Conservation (phyloP, 495 filamentous ascomycete species). For the Terfezia boudieri region DNA sequence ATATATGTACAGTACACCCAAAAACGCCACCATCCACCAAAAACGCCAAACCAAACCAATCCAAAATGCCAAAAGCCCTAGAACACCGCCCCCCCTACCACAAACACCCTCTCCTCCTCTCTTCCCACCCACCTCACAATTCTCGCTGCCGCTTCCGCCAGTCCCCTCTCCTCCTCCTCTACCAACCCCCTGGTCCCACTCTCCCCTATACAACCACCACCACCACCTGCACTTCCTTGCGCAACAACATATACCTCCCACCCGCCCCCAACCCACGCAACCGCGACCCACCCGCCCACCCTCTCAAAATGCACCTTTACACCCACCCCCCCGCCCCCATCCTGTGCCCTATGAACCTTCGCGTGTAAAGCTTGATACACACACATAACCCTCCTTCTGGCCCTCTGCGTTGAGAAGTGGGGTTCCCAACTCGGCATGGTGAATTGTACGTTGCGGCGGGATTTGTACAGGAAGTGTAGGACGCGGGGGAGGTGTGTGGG, state of each 20-base stretch:
- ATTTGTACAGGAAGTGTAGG: conserved; percentile 88
- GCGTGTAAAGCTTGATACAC: conserved; percentile 70
- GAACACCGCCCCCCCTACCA: conserved; percentile 67
- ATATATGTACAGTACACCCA: no score
- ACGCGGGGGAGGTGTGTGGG: conserved; percentile 32
- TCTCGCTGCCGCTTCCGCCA: conserved; percentile 69
- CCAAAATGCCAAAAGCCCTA: background rate
- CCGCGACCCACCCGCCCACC: conserved; percentile 44
- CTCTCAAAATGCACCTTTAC: conserved; percentile 69
- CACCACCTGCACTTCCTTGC: background rate
- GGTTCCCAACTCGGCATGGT: conserved; percentile 67
- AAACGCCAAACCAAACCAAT: no score
- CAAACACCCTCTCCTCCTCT: conserved; percentile 85
- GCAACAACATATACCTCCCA: conserved; percentile 92
- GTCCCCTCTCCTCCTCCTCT: conserved; percentile 43
- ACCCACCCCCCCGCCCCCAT: conserved; percentile 27
- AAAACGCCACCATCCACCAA: no score
- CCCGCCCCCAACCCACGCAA: conserved; percentile 73
- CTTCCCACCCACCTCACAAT: conserved; percentile 71
- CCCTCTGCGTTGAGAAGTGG: conserved; percentile 39
- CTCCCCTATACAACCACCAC: conserved; percentile 7
- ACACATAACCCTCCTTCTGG: conserved; percentile 56
- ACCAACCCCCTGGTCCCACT: conserved; percentile 23
- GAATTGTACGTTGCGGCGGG: conserved; percentile 80
- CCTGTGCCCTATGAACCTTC: conserved; percentile 55